These are phyloP conservation scores for Cladobotryum protrusum DNA, from an alignment of 2,329 filamentous ascomycete species.

Conservation along the genomic window DNA sequence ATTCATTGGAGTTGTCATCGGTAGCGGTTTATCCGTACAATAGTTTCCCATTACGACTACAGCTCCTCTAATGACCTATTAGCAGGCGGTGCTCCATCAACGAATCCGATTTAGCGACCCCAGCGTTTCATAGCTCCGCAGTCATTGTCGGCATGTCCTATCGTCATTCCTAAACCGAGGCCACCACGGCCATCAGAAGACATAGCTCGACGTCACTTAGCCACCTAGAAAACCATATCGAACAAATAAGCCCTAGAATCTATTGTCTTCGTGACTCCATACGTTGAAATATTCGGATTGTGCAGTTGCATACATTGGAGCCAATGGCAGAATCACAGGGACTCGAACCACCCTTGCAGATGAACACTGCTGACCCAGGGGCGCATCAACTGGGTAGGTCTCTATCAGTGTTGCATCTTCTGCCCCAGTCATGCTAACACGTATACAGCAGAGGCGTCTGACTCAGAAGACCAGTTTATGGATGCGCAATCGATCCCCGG, in stretches of 20 bases:
- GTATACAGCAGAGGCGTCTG: conserved; percentile 43
- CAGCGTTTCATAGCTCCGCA: background rate
- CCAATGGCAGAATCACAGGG: conserved; percentile 25
- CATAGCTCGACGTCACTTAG: too few relatives aligned
- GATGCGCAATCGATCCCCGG: conserved; percentile 53
- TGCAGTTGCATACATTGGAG: background rate
- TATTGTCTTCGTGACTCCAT: background rate
- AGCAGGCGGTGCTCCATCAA: too few relatives aligned
- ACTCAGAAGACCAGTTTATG: conserved; percentile 65
- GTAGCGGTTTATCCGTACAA: too few relatives aligned
- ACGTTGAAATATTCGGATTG: background rate
- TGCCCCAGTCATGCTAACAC: conserved; percentile 19
- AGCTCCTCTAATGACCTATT: too few relatives aligned
- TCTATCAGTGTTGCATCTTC: conserved; percentile 1
- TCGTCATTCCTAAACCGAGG: conserved; percentile 1
- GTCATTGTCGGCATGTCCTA: conserved; percentile 6
- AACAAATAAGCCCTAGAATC: background rate
- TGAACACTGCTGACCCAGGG: conserved; percentile 45
- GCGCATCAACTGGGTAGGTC: conserved; percentile 52
- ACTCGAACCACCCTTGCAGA: conserved; percentile 27
- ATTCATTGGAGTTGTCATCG: too few relatives aligned
- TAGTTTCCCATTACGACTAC: too few relatives aligned
- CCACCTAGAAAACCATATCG: too few relatives aligned
- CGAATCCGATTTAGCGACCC: too few relatives aligned
- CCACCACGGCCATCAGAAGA: conserved; percentile 4